Base-by-base conservation (phyloP, 2,329 filamentous ascomycete genomes). In the Diaporthe amygdali region DNA sequence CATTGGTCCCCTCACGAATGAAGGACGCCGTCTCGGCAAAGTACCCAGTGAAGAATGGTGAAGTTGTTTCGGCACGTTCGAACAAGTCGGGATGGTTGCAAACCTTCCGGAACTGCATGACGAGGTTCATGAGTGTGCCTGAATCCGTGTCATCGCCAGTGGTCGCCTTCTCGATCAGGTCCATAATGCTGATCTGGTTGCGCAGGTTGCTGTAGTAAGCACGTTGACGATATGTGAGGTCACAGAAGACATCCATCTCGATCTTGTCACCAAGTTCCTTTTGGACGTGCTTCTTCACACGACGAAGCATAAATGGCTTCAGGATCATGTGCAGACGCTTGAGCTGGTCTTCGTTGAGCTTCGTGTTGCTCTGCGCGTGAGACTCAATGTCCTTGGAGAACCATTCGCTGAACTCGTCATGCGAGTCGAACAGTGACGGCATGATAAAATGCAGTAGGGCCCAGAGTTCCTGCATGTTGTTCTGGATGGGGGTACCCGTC, bases 401-500 rank as follows among this genome's bases (percentile, higher is more conserved):
- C 94, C 94, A 97, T 77, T 96, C 94, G 83, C 93, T 96, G 79
- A 97, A 97, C 78, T 96, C 94, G 78, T 97, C 94, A 82, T 96
- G 94, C 0, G 93, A 96, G 81, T 96, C 96, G 82, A 99, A 99
- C 66, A 99, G 87, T 52, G 94, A 97, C n/a, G 96, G 96, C 96
- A 99, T 98, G 84, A 98, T 98, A 85, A 99, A 99, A 87, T 99
- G 96, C 25, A 99, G 88, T 75, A 99, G 84, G 37, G 96, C 96
- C 96, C 96, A 99, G 71, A 99, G 84, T 83, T 99, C 96, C 82
- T 98, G 96, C 96, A 99, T 99, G 87, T 98, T 99, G 85, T 99
- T 99, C 82, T 99, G 96, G 75, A 99, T 98, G 3, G 96, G 96
- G 0, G 96, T 99, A 84, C 96, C 96, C 0, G 96, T 99, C 25